Evolutionary conservation across 352 stramenopile genomes (phyloP).

Genomic region (Pythium myriotylum): DNA sequence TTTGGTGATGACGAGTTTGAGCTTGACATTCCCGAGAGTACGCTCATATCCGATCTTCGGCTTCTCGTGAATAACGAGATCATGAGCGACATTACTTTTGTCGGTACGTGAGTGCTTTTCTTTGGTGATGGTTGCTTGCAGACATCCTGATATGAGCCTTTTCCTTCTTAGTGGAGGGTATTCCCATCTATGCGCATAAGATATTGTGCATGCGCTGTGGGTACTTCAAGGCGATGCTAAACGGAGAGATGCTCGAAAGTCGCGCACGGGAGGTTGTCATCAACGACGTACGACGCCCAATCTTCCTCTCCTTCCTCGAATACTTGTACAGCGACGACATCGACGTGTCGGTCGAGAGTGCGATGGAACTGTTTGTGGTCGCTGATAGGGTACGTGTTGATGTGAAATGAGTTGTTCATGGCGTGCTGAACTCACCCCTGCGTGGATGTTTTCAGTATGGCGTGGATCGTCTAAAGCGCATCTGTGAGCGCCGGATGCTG

Average conservation of each 20-base stretch:
- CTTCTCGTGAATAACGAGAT: conserved; percentile 82
- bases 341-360: conserved; percentile 89
- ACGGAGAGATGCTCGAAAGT: conserved; percentile 92
- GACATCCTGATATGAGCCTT: neutral
- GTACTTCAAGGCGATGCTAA: conserved; percentile 93
- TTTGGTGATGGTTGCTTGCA: neutral
- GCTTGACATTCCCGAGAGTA: conserved; percentile 85
- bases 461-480: conserved; percentile 88
- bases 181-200: conserved; percentile 88
- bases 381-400: conserved; percentile 76
- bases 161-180: conserved; percentile 64
- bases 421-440: too few species aligned
- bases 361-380: conserved; percentile 94
- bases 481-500: conserved; percentile 97
- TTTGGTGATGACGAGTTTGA: conserved; percentile 83
- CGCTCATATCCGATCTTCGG: conserved; percentile 72
- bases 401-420: too few species aligned
- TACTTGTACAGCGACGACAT: conserved; percentile 97
- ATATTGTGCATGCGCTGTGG: conserved; percentile 94
- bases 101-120: conserved; percentile 44
- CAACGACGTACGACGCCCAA: conserved; percentile 88
- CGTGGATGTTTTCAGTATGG: conserved; percentile 66
- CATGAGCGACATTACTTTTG: conserved; percentile 89
- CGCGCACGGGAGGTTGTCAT: conserved; percentile 90
- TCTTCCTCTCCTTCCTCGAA: conserved; percentile 95